Percentiles rank a stretch among this genome's conserved stretches.
Evolutionary conservation across 495 filamentous ascomycete species (phyloP).

Genomic region (Aspergillus coremiiformis): DNA sequence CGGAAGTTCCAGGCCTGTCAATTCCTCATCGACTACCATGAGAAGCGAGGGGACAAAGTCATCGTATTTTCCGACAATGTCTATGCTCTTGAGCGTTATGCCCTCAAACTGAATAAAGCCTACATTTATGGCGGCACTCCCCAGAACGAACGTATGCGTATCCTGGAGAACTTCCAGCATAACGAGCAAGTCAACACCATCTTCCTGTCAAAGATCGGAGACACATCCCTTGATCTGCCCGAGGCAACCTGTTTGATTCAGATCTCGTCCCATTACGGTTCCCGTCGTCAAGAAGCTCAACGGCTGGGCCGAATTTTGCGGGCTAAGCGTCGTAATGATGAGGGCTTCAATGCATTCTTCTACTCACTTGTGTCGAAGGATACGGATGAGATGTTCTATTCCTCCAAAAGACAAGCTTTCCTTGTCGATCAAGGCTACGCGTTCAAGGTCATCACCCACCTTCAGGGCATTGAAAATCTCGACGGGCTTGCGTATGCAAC

Average conservation of each 20-base stretch:
- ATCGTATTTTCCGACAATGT: constrained; percentile 99
- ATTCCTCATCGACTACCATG: constrained; percentile 96
- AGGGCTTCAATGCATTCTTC: constrained; percentile 99
- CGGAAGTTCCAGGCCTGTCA: constrained; percentile 95
- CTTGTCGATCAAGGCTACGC: constrained; percentile 98
- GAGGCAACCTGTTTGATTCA: constrained; percentile 98
- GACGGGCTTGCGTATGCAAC: constrained; percentile 75
- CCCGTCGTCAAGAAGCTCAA: constrained; percentile 94
- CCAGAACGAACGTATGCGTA: constrained; percentile 77
- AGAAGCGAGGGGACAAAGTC: constrained; percentile 92
- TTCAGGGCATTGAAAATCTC: constrained; percentile 82
- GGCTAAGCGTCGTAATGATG: constrained; percentile 93
- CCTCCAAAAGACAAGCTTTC: constrained; percentile 94
- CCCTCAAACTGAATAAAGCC: constrained; percentile 73
- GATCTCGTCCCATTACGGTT: constrained; percentile 97
- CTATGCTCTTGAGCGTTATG: constrained; percentile 83
- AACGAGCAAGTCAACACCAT: constrained; percentile 91
- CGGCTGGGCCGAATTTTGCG: constrained; percentile 89
- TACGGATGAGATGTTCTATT: constrained; percentile 97
- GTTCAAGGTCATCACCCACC: constrained; percentile 97
- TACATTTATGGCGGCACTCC: constrained; percentile 91
- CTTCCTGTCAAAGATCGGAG: constrained; percentile 96
- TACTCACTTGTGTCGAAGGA: constrained; percentile 96
- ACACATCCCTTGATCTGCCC: constrained; percentile 92
- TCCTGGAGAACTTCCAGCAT: constrained; percentile 94